Evolutionary conservation across 306 rosid genomes (phyloP).

Genomic region (Trichosanthes cucumerina): DNA sequence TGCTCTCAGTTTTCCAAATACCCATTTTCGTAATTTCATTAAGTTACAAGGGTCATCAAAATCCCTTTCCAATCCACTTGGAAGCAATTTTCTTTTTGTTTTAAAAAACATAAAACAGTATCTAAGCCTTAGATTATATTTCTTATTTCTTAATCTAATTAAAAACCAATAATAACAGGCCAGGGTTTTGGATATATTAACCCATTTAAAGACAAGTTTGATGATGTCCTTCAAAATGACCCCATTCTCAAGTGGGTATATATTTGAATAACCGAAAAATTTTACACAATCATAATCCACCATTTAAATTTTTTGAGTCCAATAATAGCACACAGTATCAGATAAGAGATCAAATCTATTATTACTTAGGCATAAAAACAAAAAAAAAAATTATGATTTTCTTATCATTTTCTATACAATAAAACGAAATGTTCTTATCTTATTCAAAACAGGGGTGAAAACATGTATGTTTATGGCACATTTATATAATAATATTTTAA

Average conservation of each 20-base stretch:
- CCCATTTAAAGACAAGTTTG: background rate
- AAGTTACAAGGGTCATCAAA: background rate
- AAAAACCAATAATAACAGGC: background rate
- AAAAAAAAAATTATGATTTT: background rate
- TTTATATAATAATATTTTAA: no score
- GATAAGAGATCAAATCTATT: no score
- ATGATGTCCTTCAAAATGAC: background rate
- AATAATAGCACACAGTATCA: no score
- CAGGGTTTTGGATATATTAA: background rate
- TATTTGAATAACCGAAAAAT: background rate
- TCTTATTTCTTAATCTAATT: background rate
- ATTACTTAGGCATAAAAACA: background rate
- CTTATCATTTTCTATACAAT: background rate
- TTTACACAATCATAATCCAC: no score
- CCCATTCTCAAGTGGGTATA: background rate
- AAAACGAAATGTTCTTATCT: background rate
- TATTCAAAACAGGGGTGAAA: background rate
- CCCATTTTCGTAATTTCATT: background rate
- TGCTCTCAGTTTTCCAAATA: background rate
- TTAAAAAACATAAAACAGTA: background rate
- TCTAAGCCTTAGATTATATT: constrained; percentile 5
- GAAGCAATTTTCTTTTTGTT: no score
- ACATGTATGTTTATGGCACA: no score
- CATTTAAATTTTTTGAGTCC: background rate
- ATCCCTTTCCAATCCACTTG: background rate